phyloP scores from a whole-genome alignment of 2,329 filamentous ascomycete species.

The Colletotrichum sidae region DNA sequence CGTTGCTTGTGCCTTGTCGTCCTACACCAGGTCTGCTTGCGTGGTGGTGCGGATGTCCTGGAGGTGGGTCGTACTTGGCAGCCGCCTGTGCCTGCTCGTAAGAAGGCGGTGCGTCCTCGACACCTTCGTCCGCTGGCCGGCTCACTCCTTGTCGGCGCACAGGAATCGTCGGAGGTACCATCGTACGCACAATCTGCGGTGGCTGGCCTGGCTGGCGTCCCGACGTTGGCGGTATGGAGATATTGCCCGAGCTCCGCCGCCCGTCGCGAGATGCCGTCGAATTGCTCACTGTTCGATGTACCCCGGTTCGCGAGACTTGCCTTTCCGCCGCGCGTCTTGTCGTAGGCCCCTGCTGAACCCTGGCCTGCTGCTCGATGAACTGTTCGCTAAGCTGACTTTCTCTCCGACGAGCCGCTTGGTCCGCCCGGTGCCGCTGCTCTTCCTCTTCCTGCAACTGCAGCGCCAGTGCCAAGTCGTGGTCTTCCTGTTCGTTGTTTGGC shows the following conservation, averaged over 20 bases:
- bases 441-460: slow-evolving; percentile 96
- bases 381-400: slow-evolving; percentile 77
- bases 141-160: slow-evolving; percentile 51
- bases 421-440: slow-evolving; percentile 77
- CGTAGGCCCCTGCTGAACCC: slow-evolving; percentile 45
- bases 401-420: slow-evolving; percentile 71
- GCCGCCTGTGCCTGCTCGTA: slow-evolving; percentile 69
- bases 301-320: slow-evolving; percentile 36
- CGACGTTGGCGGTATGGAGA: slow-evolving; percentile 6
- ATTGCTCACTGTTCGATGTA: slow-evolving; percentile 32
- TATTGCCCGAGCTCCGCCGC: slow-evolving; percentile 35
- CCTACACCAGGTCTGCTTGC: slow-evolving; percentile 50
- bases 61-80: slow-evolving; percentile 62
- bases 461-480: slow-evolving; percentile 87
- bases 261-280: slow-evolving; percentile 18
- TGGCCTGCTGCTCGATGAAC: slow-evolving; percentile 74
- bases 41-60: slow-evolving; percentile 63
- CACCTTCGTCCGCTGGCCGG: slow-evolving; percentile 51
- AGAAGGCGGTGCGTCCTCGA: slow-evolving; percentile 66
- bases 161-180: slow-evolving; percentile 56
- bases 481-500: slow-evolving; percentile 74
- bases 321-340: slow-evolving; percentile 40
- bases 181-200: slow-evolving; percentile 57
- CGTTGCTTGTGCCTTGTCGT: slow-evolving; percentile 14
- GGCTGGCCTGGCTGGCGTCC: slow-evolving; percentile 35